phyloP scores from a whole-genome alignment of 2,329 filamentous ascomycete genomes.

The Exophiala alcalophila region DNA sequence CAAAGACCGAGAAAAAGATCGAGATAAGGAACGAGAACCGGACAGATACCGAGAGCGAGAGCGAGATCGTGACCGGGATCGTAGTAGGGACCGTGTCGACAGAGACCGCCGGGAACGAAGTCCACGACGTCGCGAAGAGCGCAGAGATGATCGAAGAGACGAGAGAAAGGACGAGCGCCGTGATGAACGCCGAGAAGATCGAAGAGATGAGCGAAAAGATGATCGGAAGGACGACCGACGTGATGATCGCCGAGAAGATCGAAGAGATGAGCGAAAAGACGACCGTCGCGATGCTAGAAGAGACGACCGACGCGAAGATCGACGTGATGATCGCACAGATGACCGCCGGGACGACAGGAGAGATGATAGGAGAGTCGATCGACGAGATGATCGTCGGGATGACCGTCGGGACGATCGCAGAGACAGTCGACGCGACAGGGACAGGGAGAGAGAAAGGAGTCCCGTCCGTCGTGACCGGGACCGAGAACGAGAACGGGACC shows the following conservation, averaged over 20 bases:
- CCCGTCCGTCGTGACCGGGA: constrained; percentile 21
- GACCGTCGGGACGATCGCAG: constrained; percentile 11
- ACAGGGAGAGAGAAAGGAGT: constrained; percentile 16
- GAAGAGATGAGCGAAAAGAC: constrained; percentile 12
- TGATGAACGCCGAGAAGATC: constrained; percentile 14
- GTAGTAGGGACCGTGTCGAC: constrained; percentile 12
- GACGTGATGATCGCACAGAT: constrained; percentile 16
- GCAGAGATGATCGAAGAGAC: constrained; percentile 16
- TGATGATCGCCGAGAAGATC: constrained; percentile 14
- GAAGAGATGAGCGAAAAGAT: constrained; percentile 13
- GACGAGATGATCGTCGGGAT: constrained; percentile 7
- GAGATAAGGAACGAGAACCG: constrained; percentile 14
- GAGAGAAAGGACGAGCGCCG: constrained; percentile 12
- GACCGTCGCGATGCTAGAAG: constrained; percentile 2
- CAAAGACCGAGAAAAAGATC: constrained; percentile 10
- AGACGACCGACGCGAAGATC: constrained; percentile 13
- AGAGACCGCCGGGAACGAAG: constrained; percentile 19
- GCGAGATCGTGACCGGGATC: constrained; percentile 35
- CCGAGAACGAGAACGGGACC: constrained; percentile 16
- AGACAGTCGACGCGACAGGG: constrained; percentile 19
- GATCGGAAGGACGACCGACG: constrained; percentile 12
- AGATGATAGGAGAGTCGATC: constrained; percentile 8
- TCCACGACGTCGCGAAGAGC: constrained; percentile 20
- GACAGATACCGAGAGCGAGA: constrained; percentile 31
- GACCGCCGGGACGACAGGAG: constrained; percentile 2